These are phyloP conservation scores for Quercus dentata DNA, from an alignment of 306 rosid genomes.

Conservation along the genomic window DNA sequence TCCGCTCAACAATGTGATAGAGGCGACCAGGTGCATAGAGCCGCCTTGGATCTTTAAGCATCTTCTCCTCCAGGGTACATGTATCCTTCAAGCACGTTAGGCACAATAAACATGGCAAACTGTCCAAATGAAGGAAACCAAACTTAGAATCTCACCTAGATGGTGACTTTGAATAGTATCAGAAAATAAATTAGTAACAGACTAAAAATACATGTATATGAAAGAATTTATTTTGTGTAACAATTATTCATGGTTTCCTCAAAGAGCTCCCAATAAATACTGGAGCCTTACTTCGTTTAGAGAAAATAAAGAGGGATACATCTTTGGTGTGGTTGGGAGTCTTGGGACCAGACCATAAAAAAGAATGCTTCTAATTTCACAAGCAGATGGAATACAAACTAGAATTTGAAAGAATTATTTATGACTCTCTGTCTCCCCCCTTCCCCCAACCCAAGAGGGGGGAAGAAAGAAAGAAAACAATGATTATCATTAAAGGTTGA, in stretches of 20 bases:
- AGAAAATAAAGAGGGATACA: not conserved
- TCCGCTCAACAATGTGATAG: constrained; percentile 92
- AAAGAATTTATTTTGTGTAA: not conserved
- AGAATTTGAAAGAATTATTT: not conserved
- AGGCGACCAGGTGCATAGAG: constrained; percentile 96
- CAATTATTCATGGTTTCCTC: not conserved
- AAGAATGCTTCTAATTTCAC: not conserved
- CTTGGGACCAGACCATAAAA: not conserved
- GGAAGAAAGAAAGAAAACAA: not conserved
- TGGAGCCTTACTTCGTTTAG: not conserved
- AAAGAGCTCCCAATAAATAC: not conserved
- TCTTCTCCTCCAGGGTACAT: constrained; percentile 80
- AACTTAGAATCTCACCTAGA: constrained; percentile 20
- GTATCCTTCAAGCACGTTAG: constrained; percentile 89
- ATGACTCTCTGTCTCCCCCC: not conserved
- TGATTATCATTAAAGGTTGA: not conserved
- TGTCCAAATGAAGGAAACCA: constrained; percentile 40
- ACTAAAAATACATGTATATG: constrained; percentile 20
- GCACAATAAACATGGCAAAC: constrained; percentile 92
- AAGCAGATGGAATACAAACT: not conserved
- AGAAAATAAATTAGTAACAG: not conserved
- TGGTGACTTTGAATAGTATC: constrained; percentile 13
- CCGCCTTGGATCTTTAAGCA: constrained; percentile 89
- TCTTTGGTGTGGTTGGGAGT: not conserved
- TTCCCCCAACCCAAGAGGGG: not conserved